Conservation (phyloP, 108 stramenopile species). For the Nitzschia sp. region DNA sequence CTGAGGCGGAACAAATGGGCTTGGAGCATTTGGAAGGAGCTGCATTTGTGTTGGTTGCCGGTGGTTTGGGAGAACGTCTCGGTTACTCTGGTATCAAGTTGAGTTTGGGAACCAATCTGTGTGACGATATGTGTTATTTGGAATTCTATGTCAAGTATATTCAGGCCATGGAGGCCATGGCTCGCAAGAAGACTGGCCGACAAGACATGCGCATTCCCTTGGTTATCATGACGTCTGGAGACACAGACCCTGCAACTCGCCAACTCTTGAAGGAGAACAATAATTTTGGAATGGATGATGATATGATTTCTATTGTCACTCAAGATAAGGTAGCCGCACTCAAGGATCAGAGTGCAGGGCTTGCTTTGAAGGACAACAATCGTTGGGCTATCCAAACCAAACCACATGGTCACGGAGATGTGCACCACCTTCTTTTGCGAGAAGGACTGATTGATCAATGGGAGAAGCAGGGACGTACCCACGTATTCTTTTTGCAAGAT, state of each 20-base stretch:
- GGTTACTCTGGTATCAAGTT: constrained; percentile 99
- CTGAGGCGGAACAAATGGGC: constrained; percentile 73
- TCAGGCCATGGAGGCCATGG: constrained; percentile 88
- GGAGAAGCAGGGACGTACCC: constrained; percentile 76
- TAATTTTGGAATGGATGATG: constrained; percentile 90
- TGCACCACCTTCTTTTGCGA: constrained; percentile 88
- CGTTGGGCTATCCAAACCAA: constrained; percentile 92
- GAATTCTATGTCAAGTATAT: constrained; percentile 88
- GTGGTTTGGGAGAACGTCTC: constrained; percentile 97
- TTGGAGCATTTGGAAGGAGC: constrained; percentile 56
- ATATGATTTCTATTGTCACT: constrained; percentile 72
- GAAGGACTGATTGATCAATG: constrained; percentile 87
- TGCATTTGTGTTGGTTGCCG: constrained; percentile 87
- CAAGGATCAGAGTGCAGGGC: constrained; percentile 79
- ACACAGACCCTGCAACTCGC: constrained; percentile 92
- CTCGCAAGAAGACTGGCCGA: constrained; percentile 52
- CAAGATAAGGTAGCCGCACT: constrained; percentile 97
- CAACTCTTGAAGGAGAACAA: constrained; percentile 82
- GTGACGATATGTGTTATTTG: constrained; percentile 71
- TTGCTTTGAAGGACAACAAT: constrained; percentile 82
- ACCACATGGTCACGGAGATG: constrained; percentile 99
- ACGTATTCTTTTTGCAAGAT: constrained; percentile 98
- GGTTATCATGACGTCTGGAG: constrained; percentile 98
- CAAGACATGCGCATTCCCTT: constrained; percentile 81
- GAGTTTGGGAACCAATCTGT: constrained; percentile 79